Percentiles rank a stretch among this genome's conserved stretches.
Evolutionary conservation across 257 asterid genomes (phyloP).

Genomic region (Capsicum chinense): DNA sequence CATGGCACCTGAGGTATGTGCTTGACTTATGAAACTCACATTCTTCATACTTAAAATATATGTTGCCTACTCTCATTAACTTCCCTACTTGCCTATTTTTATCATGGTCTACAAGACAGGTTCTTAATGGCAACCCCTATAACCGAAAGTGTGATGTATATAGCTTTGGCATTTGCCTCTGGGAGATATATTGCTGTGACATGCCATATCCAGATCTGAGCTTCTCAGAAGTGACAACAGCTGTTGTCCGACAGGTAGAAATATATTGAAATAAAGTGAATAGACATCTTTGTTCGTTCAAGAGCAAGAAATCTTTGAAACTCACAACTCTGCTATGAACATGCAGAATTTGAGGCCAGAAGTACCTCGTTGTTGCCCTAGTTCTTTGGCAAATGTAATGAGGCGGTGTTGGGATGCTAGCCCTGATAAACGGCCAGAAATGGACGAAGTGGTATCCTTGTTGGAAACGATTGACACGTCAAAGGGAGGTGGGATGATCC

Average conservation of each 20-base stretch:
- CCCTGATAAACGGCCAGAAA: conserved; percentile 79
- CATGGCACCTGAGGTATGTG: conserved; percentile 93
- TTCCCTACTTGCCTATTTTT: not conserved
- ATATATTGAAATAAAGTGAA: not conserved
- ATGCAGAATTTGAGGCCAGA: conserved; percentile 85
- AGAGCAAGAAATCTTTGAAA: not conserved
- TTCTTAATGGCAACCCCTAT: conserved; percentile 82
- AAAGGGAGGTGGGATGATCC: conserved; percentile 93
- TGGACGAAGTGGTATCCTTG: conserved; percentile 79
- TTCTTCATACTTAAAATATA: not conserved
- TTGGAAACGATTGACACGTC: conserved; percentile 79
- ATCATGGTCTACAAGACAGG: conserved; percentile 45
- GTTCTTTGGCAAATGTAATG: conserved; percentile 70
- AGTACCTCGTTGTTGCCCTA: conserved; percentile 91
- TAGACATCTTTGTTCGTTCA: not conserved
- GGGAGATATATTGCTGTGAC: conserved; percentile 96
- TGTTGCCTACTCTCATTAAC: not conserved
- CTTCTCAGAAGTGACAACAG: conserved; percentile 86
- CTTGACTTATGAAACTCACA: conserved; percentile 12
- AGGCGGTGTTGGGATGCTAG: conserved; percentile 86
- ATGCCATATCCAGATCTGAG: conserved; percentile 93
- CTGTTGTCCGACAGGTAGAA: conserved; percentile 81
- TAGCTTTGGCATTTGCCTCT: conserved; percentile 88
- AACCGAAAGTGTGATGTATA: conserved; percentile 88
- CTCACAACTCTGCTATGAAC: conserved; percentile 17